phyloP scores from a whole-genome alignment of 139 green algal species.

The Microglena sp. region DNA sequence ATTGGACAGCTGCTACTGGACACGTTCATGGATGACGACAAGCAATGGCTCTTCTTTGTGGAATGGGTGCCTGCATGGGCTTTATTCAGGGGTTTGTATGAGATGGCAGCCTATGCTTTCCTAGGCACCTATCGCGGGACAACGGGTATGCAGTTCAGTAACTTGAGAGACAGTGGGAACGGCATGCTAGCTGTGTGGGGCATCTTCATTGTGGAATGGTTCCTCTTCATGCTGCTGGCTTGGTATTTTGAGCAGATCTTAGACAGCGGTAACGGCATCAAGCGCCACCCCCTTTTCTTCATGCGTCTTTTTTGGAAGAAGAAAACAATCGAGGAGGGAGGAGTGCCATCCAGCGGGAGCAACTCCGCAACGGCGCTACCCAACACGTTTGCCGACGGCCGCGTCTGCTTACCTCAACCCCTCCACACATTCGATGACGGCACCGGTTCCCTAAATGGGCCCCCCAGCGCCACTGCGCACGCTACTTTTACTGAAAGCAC shows the following conservation, averaged over 20 bases:
- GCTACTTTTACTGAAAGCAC: too few relatives aligned
- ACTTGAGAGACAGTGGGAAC: slow-evolving; percentile 58
- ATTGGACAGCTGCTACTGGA: slow-evolving; percentile 46
- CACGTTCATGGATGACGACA: background rate
- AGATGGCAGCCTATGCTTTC: slow-evolving; percentile 51
- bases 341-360: too few relatives aligned
- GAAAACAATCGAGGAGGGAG: too few relatives aligned
- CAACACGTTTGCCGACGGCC: too few relatives aligned
- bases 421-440: too few relatives aligned
- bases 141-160: slow-evolving; percentile 63
- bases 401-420: too few relatives aligned
- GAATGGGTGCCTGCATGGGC: slow-evolving; percentile 28
- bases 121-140: slow-evolving; percentile 3
- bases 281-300: slow-evolving; percentile 84
- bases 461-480: too few relatives aligned
- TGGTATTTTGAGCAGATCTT: slow-evolving; percentile 50
- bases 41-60: slow-evolving; percentile 21
- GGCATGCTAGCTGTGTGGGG: slow-evolving; percentile 54
- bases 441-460: too few relatives aligned
- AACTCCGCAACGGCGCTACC: too few relatives aligned
- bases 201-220: slow-evolving; percentile 36
- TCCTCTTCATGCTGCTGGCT: slow-evolving; percentile 45
- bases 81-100: slow-evolving; percentile 33
- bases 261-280: slow-evolving; percentile 55
- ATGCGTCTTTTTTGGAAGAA: too few relatives aligned